These are phyloP conservation scores for Citrus reticulata DNA, from an alignment of 345 rosid species.

Conservation along the genomic window DNA sequence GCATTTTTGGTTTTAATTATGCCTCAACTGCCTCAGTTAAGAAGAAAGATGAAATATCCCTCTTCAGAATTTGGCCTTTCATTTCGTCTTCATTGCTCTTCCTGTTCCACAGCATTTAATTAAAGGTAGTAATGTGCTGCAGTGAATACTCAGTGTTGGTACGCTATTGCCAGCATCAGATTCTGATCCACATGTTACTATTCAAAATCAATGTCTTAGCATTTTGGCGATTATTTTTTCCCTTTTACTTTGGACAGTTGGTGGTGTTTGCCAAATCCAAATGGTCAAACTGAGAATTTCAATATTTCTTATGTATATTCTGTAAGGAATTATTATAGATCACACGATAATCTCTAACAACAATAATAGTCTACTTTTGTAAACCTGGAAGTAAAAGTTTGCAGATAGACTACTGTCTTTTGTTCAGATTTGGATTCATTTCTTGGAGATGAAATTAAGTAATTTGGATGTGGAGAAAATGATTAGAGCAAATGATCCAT, in stretches of 20 bases:
- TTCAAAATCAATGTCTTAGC: neutral
- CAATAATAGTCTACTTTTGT: neutral
- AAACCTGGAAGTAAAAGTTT: neutral
- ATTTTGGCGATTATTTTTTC: neutral
- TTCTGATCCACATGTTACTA: neutral
- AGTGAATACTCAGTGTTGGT: neutral
- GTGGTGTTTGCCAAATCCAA: too few relatives aligned
- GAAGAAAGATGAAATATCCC: neutral
- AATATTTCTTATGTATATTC: neutral
- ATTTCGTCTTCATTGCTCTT: neutral
- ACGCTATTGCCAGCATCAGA: neutral
- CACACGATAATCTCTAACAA: neutral
- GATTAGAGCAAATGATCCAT: conserved; percentile 15
- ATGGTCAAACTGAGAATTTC: neutral
- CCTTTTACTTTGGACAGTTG: too few relatives aligned
- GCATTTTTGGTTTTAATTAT: conserved; percentile 9
- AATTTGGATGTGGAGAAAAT: conserved; percentile 5
- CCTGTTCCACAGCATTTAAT: neutral
- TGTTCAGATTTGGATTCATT: neutral
- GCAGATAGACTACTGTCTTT: neutral
- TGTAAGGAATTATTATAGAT: neutral
- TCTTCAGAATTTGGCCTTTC: neutral
- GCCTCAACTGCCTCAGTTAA: conserved; percentile 1
- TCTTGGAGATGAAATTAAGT: neutral
- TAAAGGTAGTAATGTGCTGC: neutral